phyloP scores from a whole-genome alignment of 2,329 filamentous ascomycete species.

The Parascedosporium putredinis region DNA sequence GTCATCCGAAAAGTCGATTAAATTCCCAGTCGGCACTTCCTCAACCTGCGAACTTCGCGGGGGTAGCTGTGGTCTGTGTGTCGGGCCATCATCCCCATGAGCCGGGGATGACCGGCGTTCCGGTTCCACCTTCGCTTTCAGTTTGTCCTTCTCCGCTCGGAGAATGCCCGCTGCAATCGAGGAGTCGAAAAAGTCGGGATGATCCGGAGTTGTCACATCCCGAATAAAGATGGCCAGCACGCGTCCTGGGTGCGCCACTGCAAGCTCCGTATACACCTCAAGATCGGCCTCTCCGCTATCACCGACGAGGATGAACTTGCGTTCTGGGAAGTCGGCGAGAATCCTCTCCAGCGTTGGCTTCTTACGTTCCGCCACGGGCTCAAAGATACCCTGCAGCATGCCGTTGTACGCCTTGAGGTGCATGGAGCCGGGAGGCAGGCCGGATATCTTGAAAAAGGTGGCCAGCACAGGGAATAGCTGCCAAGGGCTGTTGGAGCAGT shows the following conservation, averaged over 20 bases:
- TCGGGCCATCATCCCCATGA: neutral
- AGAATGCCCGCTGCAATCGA: constrained; percentile 21
- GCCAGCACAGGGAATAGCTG: constrained; percentile 86
- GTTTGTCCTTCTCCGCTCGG: neutral
- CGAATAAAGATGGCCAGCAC: constrained; percentile 86
- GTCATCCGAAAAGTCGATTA: constrained; percentile 52
- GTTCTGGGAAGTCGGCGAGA: constrained; percentile 76
- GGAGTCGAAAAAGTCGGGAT: constrained; percentile 66
- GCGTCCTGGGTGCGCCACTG: constrained; percentile 68
- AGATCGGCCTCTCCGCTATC: constrained; percentile 95
- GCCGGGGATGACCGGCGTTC: neutral
- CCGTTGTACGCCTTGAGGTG: constrained; percentile 94
- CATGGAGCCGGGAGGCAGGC: constrained; percentile 77
- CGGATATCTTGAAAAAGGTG: constrained; percentile 71
- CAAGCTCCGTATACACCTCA: constrained; percentile 95
- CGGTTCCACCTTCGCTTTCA: neutral
- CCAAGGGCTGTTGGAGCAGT: constrained; percentile 99
- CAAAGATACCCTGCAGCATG: constrained; percentile 96
- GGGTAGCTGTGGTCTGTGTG: constrained; percentile 22
- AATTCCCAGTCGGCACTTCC: constrained; percentile 37
- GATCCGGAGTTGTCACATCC: constrained; percentile 77
- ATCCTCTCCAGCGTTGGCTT: constrained; percentile 79
- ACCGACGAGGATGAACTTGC: constrained; percentile 80
- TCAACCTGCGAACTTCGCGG: constrained; percentile 15
- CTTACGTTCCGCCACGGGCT: constrained; percentile 92